Percentiles rank a stretch among this genome's conserved stretches.
These are phyloP conservation scores for Lactifluus pinguis DNA, from an alignment of 768 basidiomycete genomes.

Conservation along the genomic window DNA sequence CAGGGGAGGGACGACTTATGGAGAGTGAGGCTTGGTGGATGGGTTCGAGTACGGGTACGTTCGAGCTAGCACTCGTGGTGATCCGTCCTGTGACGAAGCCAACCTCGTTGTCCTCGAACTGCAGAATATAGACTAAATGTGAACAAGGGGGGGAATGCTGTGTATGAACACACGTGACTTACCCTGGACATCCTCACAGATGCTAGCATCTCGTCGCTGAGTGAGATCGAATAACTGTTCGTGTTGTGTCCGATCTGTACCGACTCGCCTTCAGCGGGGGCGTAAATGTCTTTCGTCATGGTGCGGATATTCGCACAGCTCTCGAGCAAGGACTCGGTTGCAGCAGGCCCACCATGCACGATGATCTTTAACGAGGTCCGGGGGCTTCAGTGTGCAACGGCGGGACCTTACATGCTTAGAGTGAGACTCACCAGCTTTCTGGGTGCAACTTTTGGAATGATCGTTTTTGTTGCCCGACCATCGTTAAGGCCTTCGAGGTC, in stretches of 20 bases:
- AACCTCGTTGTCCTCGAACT: slow-evolving; percentile 99
- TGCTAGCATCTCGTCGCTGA: slow-evolving; percentile 80
- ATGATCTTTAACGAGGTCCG: slow-evolving; percentile 52
- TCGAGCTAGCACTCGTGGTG: slow-evolving; percentile 74
- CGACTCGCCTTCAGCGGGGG: slow-evolving; percentile 65
- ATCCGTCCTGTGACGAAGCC: slow-evolving; percentile 89
- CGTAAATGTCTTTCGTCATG: slow-evolving; percentile 89
- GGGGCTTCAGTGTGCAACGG: slow-evolving; percentile 1
- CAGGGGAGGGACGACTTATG: slow-evolving; percentile 14
- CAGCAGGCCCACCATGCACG: slow-evolving; percentile 62
- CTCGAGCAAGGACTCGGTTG: slow-evolving; percentile 66
- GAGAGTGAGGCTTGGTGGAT: slow-evolving; percentile 24
- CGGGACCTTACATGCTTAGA: neutral
- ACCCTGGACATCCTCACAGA: slow-evolving; percentile 83
- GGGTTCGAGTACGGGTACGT: slow-evolving; percentile 82
- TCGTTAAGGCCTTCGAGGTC: slow-evolving; percentile 97
- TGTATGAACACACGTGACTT: slow-evolving; percentile 24
- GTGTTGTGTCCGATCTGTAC: slow-evolving; percentile 94
- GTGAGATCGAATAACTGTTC: slow-evolving; percentile 86
- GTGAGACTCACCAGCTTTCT: slow-evolving; percentile 70
- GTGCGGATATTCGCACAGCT: slow-evolving; percentile 77
- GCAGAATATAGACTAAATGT: neutral
- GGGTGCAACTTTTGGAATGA: slow-evolving; percentile 93
- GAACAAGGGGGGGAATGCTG: neutral
- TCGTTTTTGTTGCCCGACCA: slow-evolving; percentile 92